A percentile compares a stretch with the other conserved stretches of the same genome.
Conservation (phyloP, 768 basidiomycete genomes). For the Mycena crocata region DNA sequence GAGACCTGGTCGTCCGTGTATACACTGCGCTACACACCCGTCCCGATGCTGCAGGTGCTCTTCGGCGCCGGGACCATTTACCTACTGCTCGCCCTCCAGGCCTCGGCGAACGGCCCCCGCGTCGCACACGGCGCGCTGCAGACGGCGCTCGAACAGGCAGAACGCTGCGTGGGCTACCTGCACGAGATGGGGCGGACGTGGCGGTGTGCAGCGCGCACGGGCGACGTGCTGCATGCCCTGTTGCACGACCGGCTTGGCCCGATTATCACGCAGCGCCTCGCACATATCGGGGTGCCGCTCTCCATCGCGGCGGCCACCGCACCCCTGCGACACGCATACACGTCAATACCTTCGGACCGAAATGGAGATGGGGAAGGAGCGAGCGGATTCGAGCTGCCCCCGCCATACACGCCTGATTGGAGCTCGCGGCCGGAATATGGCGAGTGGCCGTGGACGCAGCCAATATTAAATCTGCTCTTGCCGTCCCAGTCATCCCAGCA, state of each 20-base stretch:
- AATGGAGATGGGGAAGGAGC: no score
- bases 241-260: slow-evolving; percentile 17
- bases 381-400: no score
- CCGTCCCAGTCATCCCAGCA: no score
- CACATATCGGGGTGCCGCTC: no score
- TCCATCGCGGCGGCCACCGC: no score
- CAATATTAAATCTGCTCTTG: no score
- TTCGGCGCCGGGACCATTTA: slow-evolving; percentile 55
- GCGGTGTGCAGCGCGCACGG: slow-evolving; percentile 3
- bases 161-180: slow-evolving; percentile 24
- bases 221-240: slow-evolving; percentile 4
- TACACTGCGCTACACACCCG: slow-evolving; percentile 49
- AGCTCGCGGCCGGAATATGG: no score
- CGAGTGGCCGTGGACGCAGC: no score
- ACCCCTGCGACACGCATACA: no score
- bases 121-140: slow-evolving; percentile 30
- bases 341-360: no score
- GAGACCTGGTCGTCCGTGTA: slow-evolving; percentile 49
- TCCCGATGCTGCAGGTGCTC: slow-evolving; percentile 48
- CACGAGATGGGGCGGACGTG: slow-evolving; percentile 18
- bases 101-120: slow-evolving; percentile 28
- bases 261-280: slow-evolving; percentile 10
- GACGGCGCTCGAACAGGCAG: slow-evolving; percentile 23
- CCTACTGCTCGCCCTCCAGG: slow-evolving; percentile 49
- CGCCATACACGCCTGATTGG: no score